Base-by-base conservation (phyloP, 164 flowering plant species). In the Liriodendron chinense region DNA sequence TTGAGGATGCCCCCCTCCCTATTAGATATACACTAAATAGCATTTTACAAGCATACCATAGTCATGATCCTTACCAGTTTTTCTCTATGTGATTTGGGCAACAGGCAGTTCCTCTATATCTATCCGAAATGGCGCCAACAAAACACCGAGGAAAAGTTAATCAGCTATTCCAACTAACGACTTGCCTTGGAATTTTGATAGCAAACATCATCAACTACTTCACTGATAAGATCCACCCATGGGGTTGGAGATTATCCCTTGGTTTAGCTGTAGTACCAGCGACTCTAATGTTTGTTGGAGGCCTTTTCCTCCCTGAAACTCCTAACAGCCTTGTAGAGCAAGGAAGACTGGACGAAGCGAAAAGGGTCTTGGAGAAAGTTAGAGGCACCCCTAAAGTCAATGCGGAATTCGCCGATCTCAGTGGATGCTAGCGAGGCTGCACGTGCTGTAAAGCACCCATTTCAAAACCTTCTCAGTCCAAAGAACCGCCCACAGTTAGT, bases 101-200 rank as follows among this genome's bases (percentile, higher is more conserved):
- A 28, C 83, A 92, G 96, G 92, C 98, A 1, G 97, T 94, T 71
- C 98, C 98, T 48, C 80, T 94, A 16, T 94, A 94, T 77, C 94
- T 94, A 14, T 94, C 97, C 2, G 97, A 94, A 77, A 94, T 87
- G 85, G 90, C 98, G n/a, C 98, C 98, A 1, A 86, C 98, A 8
- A 90, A 91, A 68, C 75, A 88, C 70, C 75, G 98, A 56, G 98
- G 98, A 76, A 90, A 92, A 1, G 84, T 92, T n/a, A n/a, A n/a
- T n/a, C n/a, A n/a, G n/a, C n/a, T n/a, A n/a, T n/a, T n/a, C n/a
- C n/a, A n/a, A n/a, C n/a, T n/a, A n/a, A n/a, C n/a, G n/a, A n/a
- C n/a, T n/a, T n/a, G n/a, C n/a, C n/a, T n/a, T n/a, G n/a, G n/a
- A n/a, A n/a, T n/a, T n/a, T n/a, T n/a, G n/a, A n/a, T n/a, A n/a